A percentile compares a stretch with the other conserved stretches of the same genome.
These are phyloP conservation scores for Metschnikowia peoriensis DNA, from an alignment of 805 yeast genomes.

Conservation along the genomic window DNA sequence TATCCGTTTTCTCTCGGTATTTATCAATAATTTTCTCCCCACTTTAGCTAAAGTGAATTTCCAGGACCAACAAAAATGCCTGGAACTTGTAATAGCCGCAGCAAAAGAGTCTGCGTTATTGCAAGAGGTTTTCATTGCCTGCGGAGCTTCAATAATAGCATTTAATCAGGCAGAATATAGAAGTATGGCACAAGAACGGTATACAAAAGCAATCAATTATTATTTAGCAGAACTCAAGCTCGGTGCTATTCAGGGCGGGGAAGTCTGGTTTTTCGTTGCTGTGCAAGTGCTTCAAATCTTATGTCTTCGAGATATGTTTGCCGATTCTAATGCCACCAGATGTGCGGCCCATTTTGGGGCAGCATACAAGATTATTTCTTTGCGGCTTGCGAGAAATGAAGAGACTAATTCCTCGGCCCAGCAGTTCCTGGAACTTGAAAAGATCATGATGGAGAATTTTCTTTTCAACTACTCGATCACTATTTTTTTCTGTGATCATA, in stretches of 20 bases:
- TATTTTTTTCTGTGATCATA: conserved; percentile 16
- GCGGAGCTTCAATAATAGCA: conserved; percentile 17
- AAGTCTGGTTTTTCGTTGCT: conserved; percentile 19
- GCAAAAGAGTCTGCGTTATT: conserved; percentile 11
- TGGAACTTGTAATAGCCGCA: conserved; percentile 10
- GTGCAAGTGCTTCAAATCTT: conserved; percentile 18
- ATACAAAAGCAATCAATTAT: conserved; percentile 9
- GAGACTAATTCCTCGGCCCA: neutral
- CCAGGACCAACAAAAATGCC: conserved; percentile 6
- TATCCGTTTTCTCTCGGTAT: conserved; percentile 8
- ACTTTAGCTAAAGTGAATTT: conserved; percentile 14
- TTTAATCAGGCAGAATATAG: conserved; percentile 7
- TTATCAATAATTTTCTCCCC: conserved; percentile 15
- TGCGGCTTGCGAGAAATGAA: neutral
- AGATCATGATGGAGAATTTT: conserved; percentile 16
- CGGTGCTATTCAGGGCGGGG: conserved; percentile 9
- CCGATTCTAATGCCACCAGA: conserved; percentile 15
- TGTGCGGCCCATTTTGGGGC: conserved; percentile 18
- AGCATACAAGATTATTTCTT: conserved; percentile 8
- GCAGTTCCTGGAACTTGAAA: conserved; percentile 12
- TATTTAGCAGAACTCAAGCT: conserved; percentile 8
- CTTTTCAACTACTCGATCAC: conserved; percentile 17
- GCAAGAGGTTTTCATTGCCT: conserved; percentile 15
- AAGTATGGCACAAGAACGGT: conserved; percentile 10
- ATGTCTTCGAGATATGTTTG: conserved; percentile 14